These are phyloP conservation scores for Penicillium coprophilum DNA, from an alignment of 495 filamentous ascomycete genomes.

Conservation along the genomic window DNA sequence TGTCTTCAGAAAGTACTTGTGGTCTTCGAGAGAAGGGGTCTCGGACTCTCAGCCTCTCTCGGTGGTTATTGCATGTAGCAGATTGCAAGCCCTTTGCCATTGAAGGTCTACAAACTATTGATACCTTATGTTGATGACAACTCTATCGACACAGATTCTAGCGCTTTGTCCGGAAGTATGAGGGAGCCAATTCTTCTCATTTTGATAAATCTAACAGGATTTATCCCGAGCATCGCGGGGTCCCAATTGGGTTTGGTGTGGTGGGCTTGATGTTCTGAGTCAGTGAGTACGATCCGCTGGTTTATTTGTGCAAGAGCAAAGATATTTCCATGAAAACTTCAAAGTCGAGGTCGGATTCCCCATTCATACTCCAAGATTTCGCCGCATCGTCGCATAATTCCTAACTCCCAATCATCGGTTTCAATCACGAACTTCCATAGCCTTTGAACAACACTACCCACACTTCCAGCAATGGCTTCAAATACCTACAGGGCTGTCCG, in stretches of 20 bases:
- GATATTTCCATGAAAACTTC: background rate
- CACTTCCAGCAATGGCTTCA: background rate
- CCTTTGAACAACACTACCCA: background rate
- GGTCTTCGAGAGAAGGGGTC: no score
- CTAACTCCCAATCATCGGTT: no score
- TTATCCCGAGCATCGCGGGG: background rate
- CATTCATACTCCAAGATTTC: background rate
- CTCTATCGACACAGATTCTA: no score
- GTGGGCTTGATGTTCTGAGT: background rate
- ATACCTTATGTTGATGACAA: no score
- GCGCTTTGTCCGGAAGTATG: no score
- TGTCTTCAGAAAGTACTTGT: no score
- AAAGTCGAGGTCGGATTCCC: background rate
- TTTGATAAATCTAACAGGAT: background rate
- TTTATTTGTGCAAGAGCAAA: background rate
- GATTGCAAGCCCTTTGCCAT: no score
- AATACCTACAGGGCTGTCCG: conserved; percentile 51
- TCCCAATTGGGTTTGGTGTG: background rate
- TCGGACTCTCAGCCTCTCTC: no score
- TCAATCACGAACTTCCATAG: background rate
- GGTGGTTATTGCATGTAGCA: no score
- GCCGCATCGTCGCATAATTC: background rate
- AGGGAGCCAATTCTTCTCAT: no score
- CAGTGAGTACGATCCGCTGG: background rate
- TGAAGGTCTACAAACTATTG: no score